Conservation (phyloP, 208 protist genomes). For the Acanthamoeba comandoni region DNA sequence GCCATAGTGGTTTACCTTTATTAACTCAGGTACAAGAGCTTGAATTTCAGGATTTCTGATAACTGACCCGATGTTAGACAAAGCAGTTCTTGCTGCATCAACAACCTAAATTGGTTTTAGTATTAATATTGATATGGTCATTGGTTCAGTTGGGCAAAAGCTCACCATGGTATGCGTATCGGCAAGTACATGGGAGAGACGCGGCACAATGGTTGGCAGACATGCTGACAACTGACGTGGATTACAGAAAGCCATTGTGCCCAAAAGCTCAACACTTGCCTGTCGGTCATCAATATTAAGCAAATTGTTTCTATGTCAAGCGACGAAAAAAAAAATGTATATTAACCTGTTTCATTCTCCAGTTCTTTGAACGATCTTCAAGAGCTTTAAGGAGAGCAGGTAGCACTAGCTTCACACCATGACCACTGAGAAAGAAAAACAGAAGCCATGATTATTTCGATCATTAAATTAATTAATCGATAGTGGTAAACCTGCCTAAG, state of each 20-base stretch:
- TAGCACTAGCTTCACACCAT: conserved; percentile 92
- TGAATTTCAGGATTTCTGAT: conserved; percentile 91
- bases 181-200: conserved; percentile 82
- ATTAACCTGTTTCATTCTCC: conserved; percentile 89
- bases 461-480: neutral
- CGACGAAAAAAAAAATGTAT: conserved; percentile 52
- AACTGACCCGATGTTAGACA: conserved; percentile 89
- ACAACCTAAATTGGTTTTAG: conserved; percentile 72
- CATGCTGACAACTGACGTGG: conserved; percentile 86
- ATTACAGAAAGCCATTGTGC: conserved; percentile 90
- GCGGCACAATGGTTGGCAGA: conserved; percentile 87
- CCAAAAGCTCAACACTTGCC: conserved; percentile 87
- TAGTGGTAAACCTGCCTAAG: conserved; percentile 2
- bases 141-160: neutral
- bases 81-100: conserved; percentile 85
- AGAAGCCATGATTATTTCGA: conserved; percentile 11
- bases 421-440: conserved; percentile 78
- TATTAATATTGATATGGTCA: neutral
- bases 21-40: conserved; percentile 81
- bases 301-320: neutral
- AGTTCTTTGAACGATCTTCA: conserved; percentile 86
- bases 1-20: conserved; percentile 39
- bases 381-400: conserved; percentile 87
- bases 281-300: conserved; percentile 4
- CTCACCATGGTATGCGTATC: conserved; percentile 82